Evolutionary conservation across 2,329 filamentous ascomycete genomes (phyloP), one percentile per base, ranked within the genome.

Genomic region (Fusarium guadeloupense): DNA sequence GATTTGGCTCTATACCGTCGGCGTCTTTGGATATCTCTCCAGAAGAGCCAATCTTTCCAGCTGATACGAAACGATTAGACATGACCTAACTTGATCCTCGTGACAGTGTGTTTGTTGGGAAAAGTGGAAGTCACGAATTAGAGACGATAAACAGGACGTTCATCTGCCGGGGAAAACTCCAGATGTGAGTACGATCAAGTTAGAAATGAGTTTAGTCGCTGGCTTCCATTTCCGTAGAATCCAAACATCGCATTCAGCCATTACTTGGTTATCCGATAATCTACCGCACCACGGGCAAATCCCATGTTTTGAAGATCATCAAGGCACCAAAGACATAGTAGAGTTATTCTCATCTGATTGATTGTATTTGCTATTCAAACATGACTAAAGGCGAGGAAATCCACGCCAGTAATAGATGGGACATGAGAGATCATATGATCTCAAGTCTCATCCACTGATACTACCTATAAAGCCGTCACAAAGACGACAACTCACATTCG

Each of bases 51-150:
- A 86, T 85, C 4, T 79, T 80, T 33, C 84, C 84, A 33, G 77
- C 80, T 1, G 83, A 85, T 16, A 86, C 77, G 72, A 87, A 87
- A 13, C 83, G 82, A 37, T 78, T 80, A 1, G 82, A 75, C 83
- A 85, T 86, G 37, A 3, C 51, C 25, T 19, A 14, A 20, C 12
- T 21, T 21, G 8, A 17, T n/a, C 14, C 16, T 30, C 17, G n/a
- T 8, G 21, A 16, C 21, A 16, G 8, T 35, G 34, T 20, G 6
- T 13, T 3, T 20, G 10, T 8, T 19, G 6, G 17, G 17, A 13
- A 4, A 20, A 8, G 30, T 20, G 19, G 8, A 10, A 12, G 9
- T 34, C 9, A 34, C 17, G 31, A 19, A 34, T 5, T 12, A 34
- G n/a, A 9, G 16, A 33, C n/a, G n/a, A 17, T 17, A 10, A 17